Conservation (phyloP, 78 protist species). For the Dictyostelium intermedium region DNA sequence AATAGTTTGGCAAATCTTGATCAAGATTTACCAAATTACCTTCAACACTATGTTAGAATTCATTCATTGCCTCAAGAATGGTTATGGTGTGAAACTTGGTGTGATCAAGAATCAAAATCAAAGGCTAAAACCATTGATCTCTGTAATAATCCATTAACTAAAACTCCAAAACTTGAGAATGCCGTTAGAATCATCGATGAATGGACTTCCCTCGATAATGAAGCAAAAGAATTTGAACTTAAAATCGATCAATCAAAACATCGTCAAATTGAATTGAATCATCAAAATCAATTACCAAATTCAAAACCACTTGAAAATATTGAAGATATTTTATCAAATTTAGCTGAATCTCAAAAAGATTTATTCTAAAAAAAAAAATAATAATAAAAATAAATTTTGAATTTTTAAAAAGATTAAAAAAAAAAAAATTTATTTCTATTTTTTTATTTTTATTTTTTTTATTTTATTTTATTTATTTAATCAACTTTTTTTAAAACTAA, state of each 20-base stretch:
- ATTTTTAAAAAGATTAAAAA: not conserved
- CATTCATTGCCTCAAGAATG: slow-evolving; percentile 98
- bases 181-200: slow-evolving; percentile 90
- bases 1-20: slow-evolving; percentile 88
- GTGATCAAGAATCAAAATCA: slow-evolving; percentile 83
- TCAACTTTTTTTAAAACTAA: slow-evolving; percentile 43
- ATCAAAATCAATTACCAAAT: not conserved
- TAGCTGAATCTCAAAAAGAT: slow-evolving; percentile 46
- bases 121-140: slow-evolving; percentile 98
- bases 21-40: slow-evolving; percentile 99
- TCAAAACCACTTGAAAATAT: not conserved
- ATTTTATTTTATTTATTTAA: not conserved
- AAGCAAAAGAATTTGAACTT: slow-evolving; percentile 22
- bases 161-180: slow-evolving; percentile 95
- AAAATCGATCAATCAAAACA: slow-evolving; percentile 26
- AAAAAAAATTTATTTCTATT: not conserved
- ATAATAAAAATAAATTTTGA: not conserved
- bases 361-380: not conserved
- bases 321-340: not conserved
- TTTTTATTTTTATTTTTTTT: not conserved
- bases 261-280: not conserved
- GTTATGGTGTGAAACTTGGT: slow-evolving; percentile 99
- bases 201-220: slow-evolving; percentile 84
- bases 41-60: slow-evolving; percentile 94
- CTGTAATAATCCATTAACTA: slow-evolving; percentile 99